Evolutionary conservation across 2,329 filamentous ascomycete species (phyloP), one percentile per base, ranked within the genome.

Genomic region (Huntiella decipiens): DNA sequence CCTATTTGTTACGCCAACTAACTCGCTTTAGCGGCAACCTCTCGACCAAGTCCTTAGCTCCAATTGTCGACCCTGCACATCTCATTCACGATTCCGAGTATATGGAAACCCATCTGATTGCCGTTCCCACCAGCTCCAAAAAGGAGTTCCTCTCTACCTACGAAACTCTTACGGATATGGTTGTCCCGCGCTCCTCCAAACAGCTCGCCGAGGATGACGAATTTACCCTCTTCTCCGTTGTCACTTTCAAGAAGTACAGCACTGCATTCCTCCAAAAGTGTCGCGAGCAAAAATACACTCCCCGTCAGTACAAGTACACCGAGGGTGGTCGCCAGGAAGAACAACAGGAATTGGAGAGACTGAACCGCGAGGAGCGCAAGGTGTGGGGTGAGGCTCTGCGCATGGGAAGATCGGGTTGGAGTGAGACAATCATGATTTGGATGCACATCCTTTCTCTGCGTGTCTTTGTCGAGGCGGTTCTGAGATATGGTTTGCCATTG

Each of bases 381-480:
- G 71, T 94, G 2, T 94, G 86, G 77, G 86, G 85, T 8, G 88
- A 98, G 64, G 86, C 87, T 3, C 62, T 98, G 57, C 74, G 86
- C 53, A 70, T 95, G 55, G 84, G 80, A 11, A 71, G 87, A 51
- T 93, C 85, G n/a, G 86, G 85, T 12, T 98, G 91, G 76, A 88
- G 85, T 58, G 91, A 98, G 65, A 80, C 80, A 51, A 85, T 94
- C 53, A 94, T 94, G 84, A 80, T 88, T 45, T 94, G 87, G 85
- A 73, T 93, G 43, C 91, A 98, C 58, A 82, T 94, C 22, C 68
- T 96, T 56, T 82, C 87, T 5, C 65, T 98, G 56, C 71, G 91
- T 45, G 87, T 96, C 15, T 98, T 96, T 62, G 91, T 98, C 15
- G 91, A 98, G 70, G 94, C 87, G 4, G 91, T 98, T n/a, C 67